A percentile compares a stretch with the other conserved stretches of the same genome.
Conservation (phyloP, 805 yeast genomes). For the Wickerhamomyces alni region DNA sequence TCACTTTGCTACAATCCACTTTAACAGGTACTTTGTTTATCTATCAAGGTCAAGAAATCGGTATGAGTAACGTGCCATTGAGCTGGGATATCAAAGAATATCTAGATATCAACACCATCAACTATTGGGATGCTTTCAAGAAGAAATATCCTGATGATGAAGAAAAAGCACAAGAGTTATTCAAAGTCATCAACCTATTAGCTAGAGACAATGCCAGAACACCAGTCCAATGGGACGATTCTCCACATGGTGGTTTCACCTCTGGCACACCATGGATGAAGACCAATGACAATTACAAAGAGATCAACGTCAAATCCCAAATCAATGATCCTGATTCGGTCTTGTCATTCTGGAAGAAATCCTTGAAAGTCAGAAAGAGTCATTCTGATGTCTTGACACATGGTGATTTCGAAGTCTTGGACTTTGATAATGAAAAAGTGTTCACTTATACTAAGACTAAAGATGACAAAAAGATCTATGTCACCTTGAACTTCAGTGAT, state of each 20-base stretch:
- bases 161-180: slow-evolving; percentile 23
- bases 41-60: slow-evolving; percentile 60
- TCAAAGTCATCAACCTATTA: slow-evolving; percentile 30
- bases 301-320: slow-evolving; percentile 44
- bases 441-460: slow-evolving; percentile 37
- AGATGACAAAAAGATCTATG: slow-evolving; percentile 28
- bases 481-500: slow-evolving; percentile 38
- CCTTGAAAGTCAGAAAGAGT: slow-evolving; percentile 37
- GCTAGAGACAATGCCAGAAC: slow-evolving; percentile 52
- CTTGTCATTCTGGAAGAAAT: slow-evolving; percentile 38
- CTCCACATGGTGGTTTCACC: slow-evolving; percentile 42
- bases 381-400: slow-evolving; percentile 38
- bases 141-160: slow-evolving; percentile 21
- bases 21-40: slow-evolving; percentile 50
- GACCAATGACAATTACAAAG: slow-evolving; percentile 42
- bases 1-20: slow-evolving; percentile 38
- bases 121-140: slow-evolving; percentile 32
- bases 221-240: slow-evolving; percentile 49
- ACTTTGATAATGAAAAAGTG: slow-evolving; percentile 34
- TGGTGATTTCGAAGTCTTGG: slow-evolving; percentile 40
- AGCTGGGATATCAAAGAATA: slow-evolving; percentile 44
- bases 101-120: slow-evolving; percentile 42
- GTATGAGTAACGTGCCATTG: slow-evolving; percentile 40
- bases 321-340: slow-evolving; percentile 39
- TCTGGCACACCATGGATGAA: slow-evolving; percentile 47